A percentile compares a stretch with the other conserved stretches of the same genome.
These are phyloP conservation scores for Turritis glabra DNA, from an alignment of 345 rosid species.

Conservation along the genomic window DNA sequence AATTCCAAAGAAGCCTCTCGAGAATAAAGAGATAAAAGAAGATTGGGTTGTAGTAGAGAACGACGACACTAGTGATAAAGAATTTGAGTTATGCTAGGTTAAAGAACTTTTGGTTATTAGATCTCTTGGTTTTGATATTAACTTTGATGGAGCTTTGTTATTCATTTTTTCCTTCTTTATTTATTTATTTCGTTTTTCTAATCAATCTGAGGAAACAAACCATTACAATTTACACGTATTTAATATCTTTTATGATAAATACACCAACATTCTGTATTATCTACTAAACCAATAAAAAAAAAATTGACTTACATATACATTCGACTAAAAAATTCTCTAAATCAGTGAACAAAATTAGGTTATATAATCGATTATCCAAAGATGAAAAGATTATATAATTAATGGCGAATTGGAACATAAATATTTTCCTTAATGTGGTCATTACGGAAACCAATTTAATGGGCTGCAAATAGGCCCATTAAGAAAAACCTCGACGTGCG, in stretches of 20 bases:
- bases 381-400: too few relatives aligned
- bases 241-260: not conserved
- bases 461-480: conserved; percentile 26
- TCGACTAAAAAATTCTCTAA: too few relatives aligned
- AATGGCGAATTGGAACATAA: too few relatives aligned
- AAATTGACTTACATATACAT: too few relatives aligned
- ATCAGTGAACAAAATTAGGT: too few relatives aligned
- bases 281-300: not conserved
- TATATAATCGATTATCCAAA: too few relatives aligned
- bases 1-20: not conserved
- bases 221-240: not conserved
- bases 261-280: too few relatives aligned
- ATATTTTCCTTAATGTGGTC: too few relatives aligned
- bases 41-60: not conserved
- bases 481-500: not conserved
- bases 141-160: not conserved
- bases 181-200: not conserved
- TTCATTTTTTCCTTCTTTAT: too few relatives aligned
- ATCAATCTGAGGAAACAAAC: not conserved
- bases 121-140: not conserved
- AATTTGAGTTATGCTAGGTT: not conserved
- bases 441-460: not conserved
- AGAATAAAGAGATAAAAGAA: not conserved
- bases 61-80: not conserved
- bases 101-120: not conserved